phyloP scores from a whole-genome alignment of 1,284 basidiomycete genomes.

The Ganoderma leucocontextum region DNA sequence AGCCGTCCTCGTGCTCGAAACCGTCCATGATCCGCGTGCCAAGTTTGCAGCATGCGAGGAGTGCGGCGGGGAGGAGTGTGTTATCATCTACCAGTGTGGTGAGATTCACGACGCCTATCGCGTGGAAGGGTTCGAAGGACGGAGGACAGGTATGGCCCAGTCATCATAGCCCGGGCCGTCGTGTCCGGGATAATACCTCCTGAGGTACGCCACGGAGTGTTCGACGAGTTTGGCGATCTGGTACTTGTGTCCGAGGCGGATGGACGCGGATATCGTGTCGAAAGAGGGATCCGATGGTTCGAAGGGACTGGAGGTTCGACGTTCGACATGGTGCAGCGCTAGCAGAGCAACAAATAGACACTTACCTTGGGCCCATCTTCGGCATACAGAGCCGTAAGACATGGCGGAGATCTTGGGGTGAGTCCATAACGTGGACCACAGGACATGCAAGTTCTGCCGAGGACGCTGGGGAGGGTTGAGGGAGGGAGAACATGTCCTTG shows the following conservation, averaged over 20 bases:
- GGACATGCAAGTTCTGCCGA: background rate
- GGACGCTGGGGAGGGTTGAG: conserved; percentile 10
- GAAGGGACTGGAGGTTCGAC: background rate
- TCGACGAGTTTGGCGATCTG: conserved; percentile 12
- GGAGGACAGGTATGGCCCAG: background rate
- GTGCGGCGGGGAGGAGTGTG: conserved; percentile 11
- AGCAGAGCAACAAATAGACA: background rate
- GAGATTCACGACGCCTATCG: conserved; percentile 12
- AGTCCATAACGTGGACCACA: conserved; percentile 6
- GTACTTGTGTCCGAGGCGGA: conserved; percentile 22
- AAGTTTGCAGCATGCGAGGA: conserved; percentile 1
- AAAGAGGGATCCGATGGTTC: background rate
- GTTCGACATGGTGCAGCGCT: background rate
- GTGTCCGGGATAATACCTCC: background rate
- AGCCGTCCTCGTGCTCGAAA: conserved; percentile 18
- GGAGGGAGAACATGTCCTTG: conserved; percentile 20
- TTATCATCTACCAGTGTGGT: conserved; percentile 5
- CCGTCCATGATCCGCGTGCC: background rate
- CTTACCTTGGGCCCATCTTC: background rate
- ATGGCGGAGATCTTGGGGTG: conserved; percentile 6
- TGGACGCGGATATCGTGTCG: conserved; percentile 7
- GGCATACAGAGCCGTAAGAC: conserved; percentile 7
- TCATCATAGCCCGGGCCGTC: background rate
- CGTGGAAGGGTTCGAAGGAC: background rate
- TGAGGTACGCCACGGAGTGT: conserved; percentile 2